phyloP scores from a whole-genome alignment of 495 filamentous ascomycete genomes.

The Xylaria flabelliformis region DNA sequence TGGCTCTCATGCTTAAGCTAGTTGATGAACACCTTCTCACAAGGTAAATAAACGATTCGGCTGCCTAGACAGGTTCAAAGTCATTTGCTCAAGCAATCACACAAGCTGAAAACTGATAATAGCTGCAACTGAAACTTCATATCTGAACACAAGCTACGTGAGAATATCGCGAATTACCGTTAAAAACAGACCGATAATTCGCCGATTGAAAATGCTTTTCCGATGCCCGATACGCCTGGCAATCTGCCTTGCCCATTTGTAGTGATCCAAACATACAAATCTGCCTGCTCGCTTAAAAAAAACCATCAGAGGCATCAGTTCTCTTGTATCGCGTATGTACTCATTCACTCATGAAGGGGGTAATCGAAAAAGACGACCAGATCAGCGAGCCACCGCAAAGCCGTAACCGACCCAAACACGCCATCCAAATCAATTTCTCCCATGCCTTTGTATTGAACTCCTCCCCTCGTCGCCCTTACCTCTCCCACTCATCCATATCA shows the following conservation, averaged over 20 bases:
- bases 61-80: too few relatives aligned
- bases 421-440: neutral
- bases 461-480: neutral
- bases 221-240: neutral
- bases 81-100: neutral
- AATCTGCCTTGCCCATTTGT: neutral
- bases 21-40: too few relatives aligned
- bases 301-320: neutral
- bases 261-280: neutral
- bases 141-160: neutral
- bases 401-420: neutral
- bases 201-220: constrained; percentile 15
- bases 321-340: neutral
- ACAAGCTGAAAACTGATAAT: neutral
- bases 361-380: neutral
- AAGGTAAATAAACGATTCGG: too few relatives aligned
- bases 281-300: neutral
- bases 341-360: constrained; percentile 11
- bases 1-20: too few relatives aligned
- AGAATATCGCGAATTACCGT: neutral
- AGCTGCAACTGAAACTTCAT: neutral
- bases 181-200: neutral
- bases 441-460: neutral
- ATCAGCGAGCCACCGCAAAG: neutral
- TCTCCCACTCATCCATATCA: neutral